These are phyloP conservation scores for Wickerhamiella australiensis DNA, from an alignment of 805 yeast genomes.

Conservation along the genomic window DNA sequence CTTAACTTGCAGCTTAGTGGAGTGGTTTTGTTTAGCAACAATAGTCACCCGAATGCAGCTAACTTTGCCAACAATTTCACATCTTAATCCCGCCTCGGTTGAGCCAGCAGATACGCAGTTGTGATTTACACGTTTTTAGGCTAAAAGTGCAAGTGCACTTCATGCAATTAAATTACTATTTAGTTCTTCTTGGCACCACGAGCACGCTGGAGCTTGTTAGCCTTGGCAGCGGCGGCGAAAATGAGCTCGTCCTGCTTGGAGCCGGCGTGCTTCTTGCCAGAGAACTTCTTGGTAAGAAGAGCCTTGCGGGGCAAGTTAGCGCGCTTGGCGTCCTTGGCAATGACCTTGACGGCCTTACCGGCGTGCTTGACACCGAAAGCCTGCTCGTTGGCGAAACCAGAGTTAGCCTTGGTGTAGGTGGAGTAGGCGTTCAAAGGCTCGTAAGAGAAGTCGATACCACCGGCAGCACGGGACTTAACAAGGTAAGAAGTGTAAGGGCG, in stretches of 20 bases:
- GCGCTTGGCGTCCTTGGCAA: constrained; percentile 36
- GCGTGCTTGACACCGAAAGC: constrained; percentile 36
- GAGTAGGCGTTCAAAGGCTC: constrained; percentile 42
- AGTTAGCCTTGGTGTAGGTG: constrained; percentile 35
- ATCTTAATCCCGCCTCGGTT: too few relatives aligned
- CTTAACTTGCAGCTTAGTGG: too few relatives aligned
- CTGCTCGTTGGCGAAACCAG: constrained; percentile 40
- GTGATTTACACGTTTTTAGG: constrained; percentile 1
- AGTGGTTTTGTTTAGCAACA: too few relatives aligned
- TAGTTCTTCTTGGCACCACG: constrained; percentile 32
- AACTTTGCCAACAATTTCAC: too few relatives aligned
- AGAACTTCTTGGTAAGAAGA: constrained; percentile 19
- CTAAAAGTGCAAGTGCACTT: constrained; percentile 18
- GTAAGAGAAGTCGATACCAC: constrained; percentile 34
- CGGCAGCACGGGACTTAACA: constrained; percentile 35
- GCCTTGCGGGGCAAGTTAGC: constrained; percentile 38
- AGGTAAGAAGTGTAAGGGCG: constrained; percentile 37
- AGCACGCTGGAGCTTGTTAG: constrained; percentile 34
- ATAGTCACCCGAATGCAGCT: too few relatives aligned
- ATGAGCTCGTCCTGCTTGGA: constrained; percentile 41
- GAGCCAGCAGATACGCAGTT: too few relatives aligned
- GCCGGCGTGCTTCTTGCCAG: constrained; percentile 26
- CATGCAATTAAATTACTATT: constrained; percentile 15
- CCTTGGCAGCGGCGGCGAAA: constrained; percentile 39
- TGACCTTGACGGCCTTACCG: constrained; percentile 29